Base-by-base conservation (phyloP, 2,329 filamentous ascomycete genomes). In the Didymellaceae sp. region DNA sequence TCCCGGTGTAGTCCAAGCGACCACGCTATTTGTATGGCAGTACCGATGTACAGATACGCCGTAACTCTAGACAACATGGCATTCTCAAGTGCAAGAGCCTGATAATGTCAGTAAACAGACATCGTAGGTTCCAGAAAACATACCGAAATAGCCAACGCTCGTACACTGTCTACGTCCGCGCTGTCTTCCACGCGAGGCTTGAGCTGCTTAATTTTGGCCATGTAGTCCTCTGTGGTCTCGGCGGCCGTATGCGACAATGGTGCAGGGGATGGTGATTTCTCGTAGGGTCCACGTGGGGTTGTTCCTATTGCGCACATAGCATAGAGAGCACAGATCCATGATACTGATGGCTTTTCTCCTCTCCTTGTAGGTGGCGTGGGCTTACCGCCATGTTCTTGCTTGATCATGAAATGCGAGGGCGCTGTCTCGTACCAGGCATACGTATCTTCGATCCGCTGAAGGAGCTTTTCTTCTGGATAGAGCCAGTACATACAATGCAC, bases 311-410 rank as follows among this genome's bases (percentile, higher is more conserved):
- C 66, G 35, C 71, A 70, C 26, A 73, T 72, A 2, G 63, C 61
- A 21, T 73, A 73, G 1, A 73, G 51, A 0, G 68, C 71, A 45
- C 70, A 73, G 47, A 73, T 65, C 71, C 71, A 73, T 4, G 71
- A 73, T 40, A 59, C 65, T 6, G 61, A 65, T 4, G 48, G 48
- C 8, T 10, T 22, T 14, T 38, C 18, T 9, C 48, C 48, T 13
- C 21, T 42, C 20, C 42, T 52, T 4, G 45, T 61, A 14, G 49
- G 22, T 2, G 45, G 21, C 6, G 59, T 39, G 13, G 52, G 50
- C 5, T 10, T 28, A 17, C 22, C 32, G 9, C 25, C 26, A 17
- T 43, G 32, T n/a, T 52, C 48, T 4, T 13, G 48, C 32, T 52
- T 52, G 25, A 52, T 41, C 7, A 26, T 21, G n/a, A 17, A 35